These are phyloP conservation scores for Eutrema japonicum DNA, from an alignment of 345 rosid genomes.

Conservation along the genomic window DNA sequence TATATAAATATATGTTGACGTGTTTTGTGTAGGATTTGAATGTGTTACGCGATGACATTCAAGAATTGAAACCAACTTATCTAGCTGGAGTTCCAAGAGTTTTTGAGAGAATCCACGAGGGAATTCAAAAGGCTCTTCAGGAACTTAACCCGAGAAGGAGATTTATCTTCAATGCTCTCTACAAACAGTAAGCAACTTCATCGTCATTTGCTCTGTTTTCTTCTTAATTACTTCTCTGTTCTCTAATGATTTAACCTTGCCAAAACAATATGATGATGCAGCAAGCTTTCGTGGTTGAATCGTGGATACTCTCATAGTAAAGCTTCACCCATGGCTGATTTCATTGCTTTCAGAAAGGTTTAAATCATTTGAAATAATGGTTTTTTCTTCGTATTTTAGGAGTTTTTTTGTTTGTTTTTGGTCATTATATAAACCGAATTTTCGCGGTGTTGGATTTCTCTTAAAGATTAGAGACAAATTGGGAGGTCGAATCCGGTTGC, in stretches of 20 bases:
- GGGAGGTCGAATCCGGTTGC: constrained; percentile 83
- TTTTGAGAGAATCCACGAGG: constrained; percentile 84
- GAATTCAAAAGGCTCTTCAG: constrained; percentile 61
- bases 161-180: constrained; percentile 67
- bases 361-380: background rate
- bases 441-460: constrained; percentile 1
- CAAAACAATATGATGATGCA: constrained; percentile 43
- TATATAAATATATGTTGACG: background rate
- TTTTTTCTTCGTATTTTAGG: background rate
- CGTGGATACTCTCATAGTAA: constrained; percentile 72
- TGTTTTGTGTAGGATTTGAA: constrained; percentile 65
- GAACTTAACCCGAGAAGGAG: constrained; percentile 80
- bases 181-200: constrained; percentile 62
- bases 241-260: constrained; percentile 20
- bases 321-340: constrained; percentile 87
- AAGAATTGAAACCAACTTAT: constrained; percentile 87
- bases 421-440: constrained; percentile 8
- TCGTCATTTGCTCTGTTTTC: constrained; percentile 26
- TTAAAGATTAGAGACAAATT: constrained; percentile 81
- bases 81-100: constrained; percentile 96
- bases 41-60: constrained; percentile 78
- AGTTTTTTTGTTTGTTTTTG: background rate
- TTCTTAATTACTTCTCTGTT: background rate
- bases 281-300: constrained; percentile 95
- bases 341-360: constrained; percentile 97